Evolutionary conservation across 331 rosid genomes (phyloP).

Genomic region (Arachis monticola): DNA sequence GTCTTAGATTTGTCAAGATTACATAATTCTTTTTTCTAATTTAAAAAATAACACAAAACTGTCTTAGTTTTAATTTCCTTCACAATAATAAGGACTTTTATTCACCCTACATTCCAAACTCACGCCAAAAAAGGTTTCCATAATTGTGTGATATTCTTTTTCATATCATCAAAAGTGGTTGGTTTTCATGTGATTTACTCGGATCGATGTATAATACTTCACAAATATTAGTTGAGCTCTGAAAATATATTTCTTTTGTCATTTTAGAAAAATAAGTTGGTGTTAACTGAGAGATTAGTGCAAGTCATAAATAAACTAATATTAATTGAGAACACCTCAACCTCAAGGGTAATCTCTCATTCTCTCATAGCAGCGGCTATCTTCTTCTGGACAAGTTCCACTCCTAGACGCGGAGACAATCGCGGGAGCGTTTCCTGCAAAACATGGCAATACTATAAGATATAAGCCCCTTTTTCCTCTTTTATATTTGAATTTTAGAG

Average conservation of each 20-base stretch:
- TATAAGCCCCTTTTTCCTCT: background rate
- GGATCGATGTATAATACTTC: background rate
- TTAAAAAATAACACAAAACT: background rate
- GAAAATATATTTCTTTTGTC: background rate
- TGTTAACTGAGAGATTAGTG: conserved; percentile 22
- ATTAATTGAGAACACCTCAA: conserved; percentile 1
- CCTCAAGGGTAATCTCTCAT: conserved; percentile 28
- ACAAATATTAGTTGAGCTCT: background rate
- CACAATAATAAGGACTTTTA: background rate
- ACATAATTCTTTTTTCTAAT: background rate
- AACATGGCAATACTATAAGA: conserved; percentile 34
- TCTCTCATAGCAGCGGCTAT: conserved; percentile 73
- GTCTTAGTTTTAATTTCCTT: background rate
- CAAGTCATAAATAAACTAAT: conserved; percentile 33
- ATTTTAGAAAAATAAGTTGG: background rate
- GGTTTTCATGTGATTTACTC: conserved; percentile 3
- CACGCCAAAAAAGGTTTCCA: background rate
- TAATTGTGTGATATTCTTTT: background rate
- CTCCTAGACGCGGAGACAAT: conserved; percentile 86
- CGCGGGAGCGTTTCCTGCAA: conserved; percentile 79
- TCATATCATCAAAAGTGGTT: background rate
- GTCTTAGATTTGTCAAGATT: background rate
- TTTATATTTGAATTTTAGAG: background rate
- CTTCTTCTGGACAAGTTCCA: conserved; percentile 84
- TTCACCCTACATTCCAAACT: background rate